Conservation (phyloP, 495 filamentous ascomycete genomes). For the Penicillium soppii region DNA sequence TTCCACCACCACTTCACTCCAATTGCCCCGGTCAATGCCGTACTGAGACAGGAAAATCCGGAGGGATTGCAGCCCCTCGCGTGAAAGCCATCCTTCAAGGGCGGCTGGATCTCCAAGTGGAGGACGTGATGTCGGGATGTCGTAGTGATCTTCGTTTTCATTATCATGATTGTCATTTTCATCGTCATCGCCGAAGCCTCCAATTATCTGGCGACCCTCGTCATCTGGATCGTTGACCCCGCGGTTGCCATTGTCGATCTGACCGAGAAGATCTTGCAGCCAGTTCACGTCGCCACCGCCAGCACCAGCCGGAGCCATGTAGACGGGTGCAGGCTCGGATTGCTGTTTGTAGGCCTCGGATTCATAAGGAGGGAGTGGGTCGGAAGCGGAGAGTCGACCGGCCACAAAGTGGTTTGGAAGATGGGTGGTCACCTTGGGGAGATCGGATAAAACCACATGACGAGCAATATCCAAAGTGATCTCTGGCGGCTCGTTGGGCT, state of each 20-base stretch:
- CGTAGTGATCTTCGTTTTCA: constrained; percentile 5
- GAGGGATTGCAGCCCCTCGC: constrained; percentile 33
- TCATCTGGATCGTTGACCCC: not conserved
- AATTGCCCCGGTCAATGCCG: constrained; percentile 47
- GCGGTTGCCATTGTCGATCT: constrained; percentile 29
- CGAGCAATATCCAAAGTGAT: constrained; percentile 70
- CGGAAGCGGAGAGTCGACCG: constrained; percentile 43
- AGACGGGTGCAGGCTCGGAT: constrained; percentile 38
- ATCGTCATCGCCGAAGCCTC: not conserved
- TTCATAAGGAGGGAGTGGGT: constrained; percentile 46
- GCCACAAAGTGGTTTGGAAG: constrained; percentile 42
- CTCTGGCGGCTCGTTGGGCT: constrained; percentile 39
- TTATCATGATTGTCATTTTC: not conserved
- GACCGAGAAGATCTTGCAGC: constrained; percentile 43
- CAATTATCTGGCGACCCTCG: not conserved
- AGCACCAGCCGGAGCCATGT: constrained; percentile 34
- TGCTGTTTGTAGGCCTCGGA: constrained; percentile 44
- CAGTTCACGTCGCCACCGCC: constrained; percentile 36
- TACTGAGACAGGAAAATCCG: constrained; percentile 41
- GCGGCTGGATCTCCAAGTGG: constrained; percentile 30
- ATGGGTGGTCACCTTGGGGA: constrained; percentile 50
- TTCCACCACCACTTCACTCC: constrained; percentile 36
- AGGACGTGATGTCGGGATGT: constrained; percentile 14
- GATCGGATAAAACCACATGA: constrained; percentile 76
- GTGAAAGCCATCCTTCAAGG: constrained; percentile 39